Conservation (phyloP, 768 basidiomycete genomes). For the Suillus subalutaceus region DNA sequence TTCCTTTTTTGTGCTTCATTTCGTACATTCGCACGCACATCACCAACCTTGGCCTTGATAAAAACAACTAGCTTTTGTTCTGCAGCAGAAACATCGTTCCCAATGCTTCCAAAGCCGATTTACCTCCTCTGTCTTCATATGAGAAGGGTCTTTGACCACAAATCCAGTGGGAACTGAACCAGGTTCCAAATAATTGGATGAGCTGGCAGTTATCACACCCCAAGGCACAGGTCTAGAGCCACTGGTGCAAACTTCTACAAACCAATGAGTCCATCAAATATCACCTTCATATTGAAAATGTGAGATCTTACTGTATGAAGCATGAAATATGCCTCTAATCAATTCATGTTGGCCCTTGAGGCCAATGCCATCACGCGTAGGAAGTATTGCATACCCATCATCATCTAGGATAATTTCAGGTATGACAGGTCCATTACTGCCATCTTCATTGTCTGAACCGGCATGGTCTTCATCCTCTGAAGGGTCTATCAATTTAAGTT, state of each 20-base stretch:
- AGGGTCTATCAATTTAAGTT: background rate
- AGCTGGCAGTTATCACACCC: background rate
- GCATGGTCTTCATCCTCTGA: constrained; percentile 7
- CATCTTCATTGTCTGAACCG: background rate
- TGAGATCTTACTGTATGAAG: background rate
- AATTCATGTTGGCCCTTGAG: constrained; percentile 5
- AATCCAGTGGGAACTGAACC: background rate
- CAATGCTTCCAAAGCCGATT: background rate
- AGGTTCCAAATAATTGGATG: background rate
- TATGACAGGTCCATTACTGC: background rate
- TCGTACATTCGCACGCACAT: fast-evolving
- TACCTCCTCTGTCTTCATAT: background rate
- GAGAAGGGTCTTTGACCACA: background rate
- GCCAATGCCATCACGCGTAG: background rate
- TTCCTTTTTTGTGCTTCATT: background rate
- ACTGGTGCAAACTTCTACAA: background rate
- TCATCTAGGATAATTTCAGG: background rate
- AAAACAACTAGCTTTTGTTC: background rate
- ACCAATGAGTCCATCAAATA: background rate
- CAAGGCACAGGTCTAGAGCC: background rate
- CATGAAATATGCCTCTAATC: background rate
- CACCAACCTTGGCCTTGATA: background rate
- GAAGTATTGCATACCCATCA: background rate
- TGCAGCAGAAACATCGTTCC: background rate
- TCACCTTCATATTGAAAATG: background rate